Evolutionary conservation across 352 stramenopile species (phyloP).

Genomic region (Pythium biforme): DNA sequence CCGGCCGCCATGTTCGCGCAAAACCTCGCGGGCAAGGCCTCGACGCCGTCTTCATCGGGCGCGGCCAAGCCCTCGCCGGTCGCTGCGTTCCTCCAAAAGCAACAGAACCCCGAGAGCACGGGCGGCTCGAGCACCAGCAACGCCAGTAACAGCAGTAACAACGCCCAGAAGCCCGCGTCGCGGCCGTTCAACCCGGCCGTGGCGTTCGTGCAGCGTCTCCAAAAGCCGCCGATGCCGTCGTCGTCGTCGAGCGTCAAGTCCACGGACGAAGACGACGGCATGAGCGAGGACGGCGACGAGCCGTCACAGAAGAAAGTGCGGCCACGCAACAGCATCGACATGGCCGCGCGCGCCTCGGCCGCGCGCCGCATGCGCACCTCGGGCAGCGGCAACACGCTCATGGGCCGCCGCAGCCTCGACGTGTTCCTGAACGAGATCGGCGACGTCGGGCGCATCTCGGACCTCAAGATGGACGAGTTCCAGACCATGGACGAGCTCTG

Average conservation of each 20-base stretch:
- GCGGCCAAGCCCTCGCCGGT: constrained; percentile 5
- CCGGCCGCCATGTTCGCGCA: constrained; percentile 53
- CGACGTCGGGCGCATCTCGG: constrained; percentile 74
- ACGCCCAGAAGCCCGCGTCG: constrained; percentile 10
- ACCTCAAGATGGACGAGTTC: constrained; percentile 87
- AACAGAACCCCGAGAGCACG: background rate
- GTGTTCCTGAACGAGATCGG: constrained; percentile 82
- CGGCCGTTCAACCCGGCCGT: constrained; percentile 26
- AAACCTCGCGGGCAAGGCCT: constrained; percentile 14
- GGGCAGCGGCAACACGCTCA: constrained; percentile 44
- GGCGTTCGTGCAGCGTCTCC: constrained; percentile 53
- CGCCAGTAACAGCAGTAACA: background rate
- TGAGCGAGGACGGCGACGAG: constrained; percentile 51
- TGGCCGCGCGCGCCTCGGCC: constrained; percentile 62
- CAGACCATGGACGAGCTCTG: constrained; percentile 79
- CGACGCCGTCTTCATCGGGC: background rate
- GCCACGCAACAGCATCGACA: constrained; percentile 71
- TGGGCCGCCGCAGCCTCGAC: constrained; percentile 60
- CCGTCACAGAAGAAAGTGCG: constrained; percentile 77
- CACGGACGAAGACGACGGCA: constrained; percentile 34
- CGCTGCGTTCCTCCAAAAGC: constrained; percentile 17
- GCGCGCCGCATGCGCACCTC: constrained; percentile 68
- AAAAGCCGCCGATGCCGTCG: constrained; percentile 43
- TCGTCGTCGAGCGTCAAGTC: constrained; percentile 35
- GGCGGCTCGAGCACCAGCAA: background rate